Evolutionary conservation across 2,329 filamentous ascomycete genomes (phyloP).

Genomic region (Apiospora rasikravindrae): DNA sequence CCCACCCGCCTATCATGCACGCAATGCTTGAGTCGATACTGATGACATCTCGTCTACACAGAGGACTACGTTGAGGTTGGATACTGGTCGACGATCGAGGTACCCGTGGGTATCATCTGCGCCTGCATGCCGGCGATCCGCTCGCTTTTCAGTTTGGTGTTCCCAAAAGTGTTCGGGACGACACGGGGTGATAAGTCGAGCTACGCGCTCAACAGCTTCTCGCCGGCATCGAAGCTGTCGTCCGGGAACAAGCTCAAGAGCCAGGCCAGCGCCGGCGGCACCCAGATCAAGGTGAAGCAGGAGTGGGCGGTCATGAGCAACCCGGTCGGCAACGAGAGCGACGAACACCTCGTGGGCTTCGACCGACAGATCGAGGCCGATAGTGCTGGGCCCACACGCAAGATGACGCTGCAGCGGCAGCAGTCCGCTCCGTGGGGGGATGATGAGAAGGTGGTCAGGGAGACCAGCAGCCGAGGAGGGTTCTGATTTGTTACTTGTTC

Average conservation of each 20-base stretch:
- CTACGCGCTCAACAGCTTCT: slow-evolving; percentile 11
- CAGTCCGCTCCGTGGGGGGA: background rate
- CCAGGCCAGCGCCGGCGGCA: slow-evolving; percentile 19
- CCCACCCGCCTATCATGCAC: background rate
- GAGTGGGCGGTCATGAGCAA: slow-evolving; percentile 37
- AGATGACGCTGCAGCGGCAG: background rate
- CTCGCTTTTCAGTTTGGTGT: slow-evolving; percentile 35
- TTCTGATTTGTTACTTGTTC: background rate
- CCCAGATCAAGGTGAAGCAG: slow-evolving; percentile 36
- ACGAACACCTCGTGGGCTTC: slow-evolving; percentile 13
- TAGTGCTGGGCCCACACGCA: background rate
- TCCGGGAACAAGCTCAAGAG: slow-evolving; percentile 22
- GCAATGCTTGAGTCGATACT: background rate
- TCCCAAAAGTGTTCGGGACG: slow-evolving; percentile 36
- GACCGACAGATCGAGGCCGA: slow-evolving; percentile 4
- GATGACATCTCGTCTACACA: slow-evolving; percentile 21
- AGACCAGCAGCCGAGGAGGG: background rate
- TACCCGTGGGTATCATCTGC: slow-evolving; percentile 39
- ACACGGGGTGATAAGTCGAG: slow-evolving; percentile 25
- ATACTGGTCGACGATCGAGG: slow-evolving; percentile 42
- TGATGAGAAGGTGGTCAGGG: background rate
- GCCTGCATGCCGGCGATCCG: slow-evolving; percentile 41
- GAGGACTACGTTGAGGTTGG: slow-evolving; percentile 39
- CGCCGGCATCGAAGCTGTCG: slow-evolving; percentile 18
- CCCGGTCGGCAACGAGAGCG: slow-evolving; percentile 17